These are phyloP conservation scores for Chlamydomonas sphaeroides DNA, from an alignment of 139 green algal genomes.

Conservation along the genomic window DNA sequence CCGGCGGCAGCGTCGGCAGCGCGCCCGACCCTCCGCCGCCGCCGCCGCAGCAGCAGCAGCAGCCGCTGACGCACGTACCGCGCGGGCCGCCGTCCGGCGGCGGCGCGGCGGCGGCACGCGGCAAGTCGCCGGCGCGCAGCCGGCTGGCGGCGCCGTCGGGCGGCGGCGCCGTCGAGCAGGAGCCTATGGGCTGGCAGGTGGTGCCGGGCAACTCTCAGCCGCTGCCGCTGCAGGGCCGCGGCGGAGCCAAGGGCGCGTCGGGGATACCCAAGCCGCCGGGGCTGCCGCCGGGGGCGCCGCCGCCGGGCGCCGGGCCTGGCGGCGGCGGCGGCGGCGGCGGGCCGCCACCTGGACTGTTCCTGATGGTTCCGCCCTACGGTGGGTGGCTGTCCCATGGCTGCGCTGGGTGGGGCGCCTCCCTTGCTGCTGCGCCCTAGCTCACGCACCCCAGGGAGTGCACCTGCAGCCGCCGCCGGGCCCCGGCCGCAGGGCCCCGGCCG, in stretches of 20 bases:
- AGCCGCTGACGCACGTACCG: not conserved
- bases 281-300: too few relatives aligned
- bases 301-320: not conserved
- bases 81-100: not conserved
- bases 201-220: too few relatives aligned
- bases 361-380: not conserved
- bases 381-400: not conserved
- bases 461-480: too few relatives aligned
- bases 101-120: too few relatives aligned
- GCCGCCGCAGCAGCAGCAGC: not conserved
- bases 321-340: not conserved
- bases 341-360: not conserved
- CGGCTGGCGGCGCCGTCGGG: too few relatives aligned
- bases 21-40: too few relatives aligned
- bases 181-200: too few relatives aligned
- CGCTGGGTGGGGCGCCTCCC: not conserved
- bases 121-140: too few relatives aligned
- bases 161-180: too few relatives aligned
- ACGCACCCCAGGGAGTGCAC: too few relatives aligned
- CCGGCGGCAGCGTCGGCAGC: not conserved
- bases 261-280: not conserved
- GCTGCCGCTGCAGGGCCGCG: too few relatives aligned
- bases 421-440: not conserved
- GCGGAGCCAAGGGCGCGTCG: not conserved
- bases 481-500: too few relatives aligned